phyloP scores from a whole-genome alignment of 2,329 filamentous ascomycete species.

The Stachybotrys echinatus region DNA sequence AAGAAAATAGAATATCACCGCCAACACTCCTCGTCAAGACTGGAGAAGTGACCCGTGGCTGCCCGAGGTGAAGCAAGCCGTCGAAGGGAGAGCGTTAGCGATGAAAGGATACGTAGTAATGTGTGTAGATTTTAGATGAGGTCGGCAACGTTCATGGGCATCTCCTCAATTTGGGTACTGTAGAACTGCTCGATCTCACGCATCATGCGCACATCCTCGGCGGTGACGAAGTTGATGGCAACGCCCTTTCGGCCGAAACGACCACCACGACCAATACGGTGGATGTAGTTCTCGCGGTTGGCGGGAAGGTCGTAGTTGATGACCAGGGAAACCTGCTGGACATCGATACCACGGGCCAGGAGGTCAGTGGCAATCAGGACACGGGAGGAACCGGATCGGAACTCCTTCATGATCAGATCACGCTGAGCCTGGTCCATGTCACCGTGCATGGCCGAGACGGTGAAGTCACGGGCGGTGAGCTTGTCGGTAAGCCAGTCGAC shows the following conservation, averaged over 20 bases:
- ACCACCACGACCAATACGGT: slow-evolving; percentile 98
- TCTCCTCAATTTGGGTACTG: slow-evolving; percentile 99
- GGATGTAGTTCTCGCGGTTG: slow-evolving; percentile 99
- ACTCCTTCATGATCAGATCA: slow-evolving; percentile 99
- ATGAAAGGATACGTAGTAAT: neutral
- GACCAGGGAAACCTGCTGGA: slow-evolving; percentile 98
- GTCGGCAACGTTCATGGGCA: slow-evolving; percentile 91
- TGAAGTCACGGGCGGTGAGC: slow-evolving; percentile 97
- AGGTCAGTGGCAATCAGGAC: slow-evolving; percentile 98
- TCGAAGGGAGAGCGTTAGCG: slow-evolving; percentile 1
- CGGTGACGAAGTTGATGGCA: slow-evolving; percentile 99
- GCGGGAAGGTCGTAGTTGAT: slow-evolving; percentile 99
- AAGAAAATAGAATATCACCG: slow-evolving; percentile 22
- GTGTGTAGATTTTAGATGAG: slow-evolving; percentile 53
- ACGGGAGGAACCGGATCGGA: slow-evolving; percentile 97
- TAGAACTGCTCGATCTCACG: slow-evolving; percentile 99
- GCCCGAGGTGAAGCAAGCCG: neutral
- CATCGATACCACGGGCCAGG: slow-evolving; percentile 98
- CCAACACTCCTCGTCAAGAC: slow-evolving; percentile 15
- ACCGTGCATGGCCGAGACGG: slow-evolving; percentile 98
- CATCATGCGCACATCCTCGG: slow-evolving; percentile 99
- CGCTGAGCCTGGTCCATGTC: slow-evolving; percentile 98
- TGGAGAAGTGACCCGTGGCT: neutral
- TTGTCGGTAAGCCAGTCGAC: slow-evolving; percentile 99
- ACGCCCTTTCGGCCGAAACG: slow-evolving; percentile 99